Base-by-base conservation (phyloP, 306 rosid species). In the Cucumis cinereus region DNA sequence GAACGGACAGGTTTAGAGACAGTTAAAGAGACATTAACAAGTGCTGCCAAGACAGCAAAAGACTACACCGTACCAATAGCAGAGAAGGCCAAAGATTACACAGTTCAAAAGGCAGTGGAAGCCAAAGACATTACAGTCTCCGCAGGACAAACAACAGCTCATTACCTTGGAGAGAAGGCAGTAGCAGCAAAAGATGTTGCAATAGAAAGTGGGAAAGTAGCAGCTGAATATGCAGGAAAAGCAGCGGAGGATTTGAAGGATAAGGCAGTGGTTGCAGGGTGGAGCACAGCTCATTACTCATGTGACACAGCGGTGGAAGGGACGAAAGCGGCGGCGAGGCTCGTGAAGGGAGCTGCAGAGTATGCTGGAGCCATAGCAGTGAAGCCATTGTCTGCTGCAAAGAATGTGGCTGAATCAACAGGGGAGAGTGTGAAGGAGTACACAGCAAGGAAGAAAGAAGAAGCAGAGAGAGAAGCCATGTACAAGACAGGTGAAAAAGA, bases 361-460 rank as follows among this genome's bases (percentile, higher is more conserved):
- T 84, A 89, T 54, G 87, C 92, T 0, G 89, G 91, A 9, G 89
- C 87, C 71, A 63, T 90, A 6, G 93, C 85, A 0, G 78, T 84
- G 1, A 88, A 79, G 78, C 86, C 93, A 0, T 53, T 89, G 24
- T 73, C 72, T 40, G 83, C 81, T 47, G 85, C 86, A 4, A 86
- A 86, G 71, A 86, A 79, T 45, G 76, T 83, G 22, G 93, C 89
- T 60, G 78, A 78, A 24, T 19, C 83, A 2, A 86, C 95, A 1
- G 92, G 91, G 45, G 96, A 90, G 57, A 86, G 75, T 77, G 87
- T 89, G 10, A 89, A 87, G 84, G 93, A 82, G 10, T 94, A 83
- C 55, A 90, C 97, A 1, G 90, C 96, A 2, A 83, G 85, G 80
- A 92, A 92, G 93, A 88, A 86, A 72, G 93, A 83, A 22, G 98